These are phyloP conservation scores for Fusarium secorum DNA, from an alignment of 2,329 filamentous ascomycete genomes.

Conservation along the genomic window DNA sequence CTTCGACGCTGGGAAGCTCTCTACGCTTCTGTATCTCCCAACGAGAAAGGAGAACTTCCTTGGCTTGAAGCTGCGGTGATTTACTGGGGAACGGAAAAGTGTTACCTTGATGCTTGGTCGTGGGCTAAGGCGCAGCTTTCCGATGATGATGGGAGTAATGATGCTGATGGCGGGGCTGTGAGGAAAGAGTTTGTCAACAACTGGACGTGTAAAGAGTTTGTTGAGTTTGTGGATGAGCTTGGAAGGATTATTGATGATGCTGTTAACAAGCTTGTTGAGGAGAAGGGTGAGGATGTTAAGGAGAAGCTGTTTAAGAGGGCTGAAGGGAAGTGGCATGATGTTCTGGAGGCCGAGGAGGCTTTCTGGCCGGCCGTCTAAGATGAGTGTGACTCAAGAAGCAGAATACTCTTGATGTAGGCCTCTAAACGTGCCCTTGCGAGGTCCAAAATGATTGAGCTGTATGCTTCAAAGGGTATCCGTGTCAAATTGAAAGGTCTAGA, in stretches of 20 bases:
- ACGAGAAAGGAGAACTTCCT: conserved; percentile 52
- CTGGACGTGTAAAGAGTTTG: conserved; percentile 70
- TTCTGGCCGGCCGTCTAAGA: conserved; percentile 61
- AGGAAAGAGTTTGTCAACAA: conserved; percentile 72
- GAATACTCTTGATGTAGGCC: accelerated
- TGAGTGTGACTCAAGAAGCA: accelerated
- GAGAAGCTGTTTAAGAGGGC: conserved; percentile 49
- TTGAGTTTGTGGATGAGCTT: conserved; percentile 64
- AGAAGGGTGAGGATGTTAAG: conserved; percentile 43
- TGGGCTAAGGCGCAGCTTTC: conserved; percentile 54
- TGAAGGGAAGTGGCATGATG: conserved; percentile 56
- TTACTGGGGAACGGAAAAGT: conserved; percentile 79
- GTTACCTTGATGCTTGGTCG: conserved; percentile 68
- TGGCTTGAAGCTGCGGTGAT: conserved; percentile 73
- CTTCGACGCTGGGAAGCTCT: conserved; percentile 54
- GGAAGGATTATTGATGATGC: conserved; percentile 63
- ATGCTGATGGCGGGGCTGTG: conserved; percentile 71
- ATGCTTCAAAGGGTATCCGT: conserved; percentile 31
- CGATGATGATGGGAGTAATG: conserved; percentile 44
- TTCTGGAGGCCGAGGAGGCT: conserved; percentile 63
- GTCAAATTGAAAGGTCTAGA: conserved; percentile 37
- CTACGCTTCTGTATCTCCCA: conserved; percentile 61
- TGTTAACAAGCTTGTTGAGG: conserved; percentile 51
- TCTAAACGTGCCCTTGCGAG: too few species aligned
- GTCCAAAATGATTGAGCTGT: too few species aligned